These are phyloP conservation scores for Annona squamosa DNA, from an alignment of 164 flowering plant species.

Conservation along the genomic window DNA sequence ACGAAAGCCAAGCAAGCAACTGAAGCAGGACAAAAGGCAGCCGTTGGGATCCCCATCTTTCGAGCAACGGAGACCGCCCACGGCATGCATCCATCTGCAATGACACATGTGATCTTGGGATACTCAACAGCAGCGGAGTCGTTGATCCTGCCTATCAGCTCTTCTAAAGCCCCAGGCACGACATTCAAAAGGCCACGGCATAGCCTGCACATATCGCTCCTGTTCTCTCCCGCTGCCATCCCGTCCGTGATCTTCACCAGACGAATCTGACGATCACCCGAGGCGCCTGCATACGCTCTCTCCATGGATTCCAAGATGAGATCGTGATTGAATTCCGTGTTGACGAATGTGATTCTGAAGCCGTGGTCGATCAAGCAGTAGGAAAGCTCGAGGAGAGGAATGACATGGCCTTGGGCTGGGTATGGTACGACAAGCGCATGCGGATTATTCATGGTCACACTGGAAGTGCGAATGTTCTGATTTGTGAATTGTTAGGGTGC, in stretches of 20 bases:
- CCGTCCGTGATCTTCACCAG: conserved; percentile 18
- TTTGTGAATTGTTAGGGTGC: too few species aligned
- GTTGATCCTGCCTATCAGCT: conserved; percentile 11
- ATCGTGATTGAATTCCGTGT: conserved; percentile 5
- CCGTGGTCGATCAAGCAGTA: conserved; percentile 22
- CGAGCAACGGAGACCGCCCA: conserved; percentile 9
- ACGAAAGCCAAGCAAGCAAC: background rate
- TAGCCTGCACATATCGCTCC: background rate
- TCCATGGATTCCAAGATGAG: background rate
- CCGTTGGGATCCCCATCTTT: conserved; percentile 13
- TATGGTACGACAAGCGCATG: conserved; percentile 23
- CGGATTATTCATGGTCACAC: background rate
- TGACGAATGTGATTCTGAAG: conserved; percentile 16
- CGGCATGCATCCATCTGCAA: conserved; percentile 9
- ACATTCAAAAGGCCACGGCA: background rate
- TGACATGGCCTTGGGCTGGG: conserved; percentile 28
- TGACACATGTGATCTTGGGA: conserved; percentile 8
- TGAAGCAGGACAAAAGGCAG: conserved; percentile 10
- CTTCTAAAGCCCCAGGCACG: conserved; percentile 10
- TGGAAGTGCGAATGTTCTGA: too few species aligned
- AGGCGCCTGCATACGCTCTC: background rate
- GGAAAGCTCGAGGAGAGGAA: conserved; percentile 22
- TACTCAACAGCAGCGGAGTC: background rate
- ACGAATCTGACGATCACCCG: background rate
- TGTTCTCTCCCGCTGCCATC: conserved; percentile 2